A percentile compares a stretch with the other conserved stretches of the same genome.
These are phyloP conservation scores for Barnettozyma salicaria DNA, from an alignment of 805 yeast genomes.

Conservation along the genomic window DNA sequence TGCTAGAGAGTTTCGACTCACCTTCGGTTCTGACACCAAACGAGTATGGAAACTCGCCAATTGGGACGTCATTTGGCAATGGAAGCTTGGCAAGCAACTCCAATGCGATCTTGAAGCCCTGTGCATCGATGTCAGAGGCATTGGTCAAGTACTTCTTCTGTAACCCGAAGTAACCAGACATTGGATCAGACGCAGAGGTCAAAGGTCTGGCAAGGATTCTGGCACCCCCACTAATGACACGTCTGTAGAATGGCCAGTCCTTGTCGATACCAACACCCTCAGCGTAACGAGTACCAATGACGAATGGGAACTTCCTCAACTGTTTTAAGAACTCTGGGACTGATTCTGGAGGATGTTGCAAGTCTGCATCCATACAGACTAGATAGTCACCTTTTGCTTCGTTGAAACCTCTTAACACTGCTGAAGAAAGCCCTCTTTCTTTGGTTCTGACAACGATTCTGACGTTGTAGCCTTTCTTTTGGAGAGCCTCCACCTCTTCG, in stretches of 20 bases:
- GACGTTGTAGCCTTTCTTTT: conserved; percentile 42
- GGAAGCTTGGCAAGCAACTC: conserved; percentile 43
- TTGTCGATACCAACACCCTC: conserved; percentile 49
- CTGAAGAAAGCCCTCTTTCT: conserved; percentile 46
- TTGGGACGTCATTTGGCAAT: conserved; percentile 30
- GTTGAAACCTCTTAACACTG: conserved; percentile 42
- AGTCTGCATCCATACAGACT: conserved; percentile 49
- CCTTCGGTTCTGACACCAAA: conserved; percentile 52
- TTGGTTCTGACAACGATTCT: conserved; percentile 43
- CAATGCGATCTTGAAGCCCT: conserved; percentile 46
- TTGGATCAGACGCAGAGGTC: conserved; percentile 47
- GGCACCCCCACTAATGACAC: conserved; percentile 44
- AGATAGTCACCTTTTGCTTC: conserved; percentile 43
- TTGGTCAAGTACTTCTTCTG: conserved; percentile 37
- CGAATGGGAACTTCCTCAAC: conserved; percentile 38
- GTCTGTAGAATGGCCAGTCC: conserved; percentile 47
- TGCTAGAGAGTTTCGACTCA: conserved; percentile 43
- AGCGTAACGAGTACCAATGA: conserved; percentile 47
- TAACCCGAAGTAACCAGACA: conserved; percentile 48
- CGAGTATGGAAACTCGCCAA: conserved; percentile 45
- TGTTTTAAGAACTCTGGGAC: conserved; percentile 40
- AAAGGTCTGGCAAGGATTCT: conserved; percentile 43
- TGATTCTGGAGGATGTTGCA: conserved; percentile 48
- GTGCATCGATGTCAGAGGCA: conserved; percentile 33
- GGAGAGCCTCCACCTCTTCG: conserved; percentile 41